Base-by-base conservation (phyloP, 208 protist species). In the Leishmania martiniquensis region DNA sequence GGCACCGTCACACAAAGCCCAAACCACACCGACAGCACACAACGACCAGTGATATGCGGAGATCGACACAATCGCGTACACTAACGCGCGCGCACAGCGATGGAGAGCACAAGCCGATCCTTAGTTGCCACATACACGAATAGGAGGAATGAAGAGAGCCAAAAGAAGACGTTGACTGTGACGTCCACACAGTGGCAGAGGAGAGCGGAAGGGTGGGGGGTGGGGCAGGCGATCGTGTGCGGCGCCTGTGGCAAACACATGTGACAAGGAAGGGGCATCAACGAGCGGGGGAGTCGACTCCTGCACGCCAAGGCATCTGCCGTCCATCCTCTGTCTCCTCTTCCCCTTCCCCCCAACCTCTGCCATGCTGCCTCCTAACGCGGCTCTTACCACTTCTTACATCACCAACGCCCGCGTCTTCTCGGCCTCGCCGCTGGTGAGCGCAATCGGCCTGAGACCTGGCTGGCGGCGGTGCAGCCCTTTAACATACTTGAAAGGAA, bases 401-500 rank as follows among this genome's bases (percentile, higher is more conserved):
- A 63, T 29, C 32, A 60, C 57, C 74, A 77, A 63, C 70, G 66
- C 51, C 71, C 66, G 68, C 65, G 73, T 75, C 25, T 49, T 44
- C 47, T 80, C 77, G 13, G 44, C 62, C 59, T 76, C 75, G 37
- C 69, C 76, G 62, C 59, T 69, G 7, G 73, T 52, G 25, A 83
- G 49, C 32, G 72, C 72, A 63, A 92, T 83, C 39, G 84, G 85
- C 54, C 78, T 71, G 45, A 87, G 72, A 7, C 78, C 91, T 12
- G 80, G 75, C 44, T 75, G 55, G 34, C 93, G 90, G 52, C 90
- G 86, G 44, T 97, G 93, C 72, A 97, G 73, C 29, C 82, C 65
- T 76, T 78, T 85, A 22, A 97, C 87, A 72, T 95, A 76, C 76
- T 86, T 85, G 63, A 95, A 91, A 4, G 93, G 93, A 13, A 97